These are phyloP conservation scores for Auriculariales sp. DNA, from an alignment of 768 basidiomycete genomes.

Conservation along the genomic window DNA sequence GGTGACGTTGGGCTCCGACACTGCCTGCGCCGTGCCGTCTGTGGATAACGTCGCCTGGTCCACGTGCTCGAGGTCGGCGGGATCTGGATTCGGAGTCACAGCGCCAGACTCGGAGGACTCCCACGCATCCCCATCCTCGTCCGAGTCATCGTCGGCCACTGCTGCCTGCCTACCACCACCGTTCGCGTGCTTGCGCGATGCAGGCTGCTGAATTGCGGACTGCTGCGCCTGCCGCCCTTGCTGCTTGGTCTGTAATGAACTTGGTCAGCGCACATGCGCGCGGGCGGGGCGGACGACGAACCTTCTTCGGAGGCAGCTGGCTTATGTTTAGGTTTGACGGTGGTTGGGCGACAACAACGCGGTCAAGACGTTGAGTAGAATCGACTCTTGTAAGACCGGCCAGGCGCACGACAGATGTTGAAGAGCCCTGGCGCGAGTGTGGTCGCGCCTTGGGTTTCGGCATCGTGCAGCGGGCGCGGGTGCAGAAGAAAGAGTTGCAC, in stretches of 20 bases:
- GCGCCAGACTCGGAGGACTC: conserved; percentile 67
- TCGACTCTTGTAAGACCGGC: not conserved
- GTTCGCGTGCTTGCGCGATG: conserved; percentile 2
- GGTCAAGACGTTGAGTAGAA: too few relatives aligned
- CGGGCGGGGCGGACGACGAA: not conserved
- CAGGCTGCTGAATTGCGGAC: conserved; percentile 1
- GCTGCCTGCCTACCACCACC: too few relatives aligned
- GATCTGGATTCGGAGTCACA: conserved; percentile 39
- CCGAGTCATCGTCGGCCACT: too few relatives aligned
- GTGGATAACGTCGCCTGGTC: conserved; percentile 10
- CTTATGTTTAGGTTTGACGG: too few relatives aligned
- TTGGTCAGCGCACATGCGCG: not conserved
- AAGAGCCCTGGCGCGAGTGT: not conserved
- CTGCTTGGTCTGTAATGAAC: not conserved
- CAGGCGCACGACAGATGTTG: not conserved
- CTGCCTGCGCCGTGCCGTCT: conserved; percentile 18
- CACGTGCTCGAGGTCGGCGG: conserved; percentile 28
- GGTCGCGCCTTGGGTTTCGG: not conserved
- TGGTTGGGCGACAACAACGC: too few relatives aligned
- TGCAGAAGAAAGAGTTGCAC: not conserved
- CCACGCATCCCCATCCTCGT: conserved; percentile 54
- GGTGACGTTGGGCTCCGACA: not conserved
- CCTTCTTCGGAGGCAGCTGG: not conserved
- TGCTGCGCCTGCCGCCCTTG: not conserved
- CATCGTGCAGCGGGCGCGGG: not conserved